Conservation (phyloP, 768 basidiomycete genomes). For the Neoboletus magnificus region DNA sequence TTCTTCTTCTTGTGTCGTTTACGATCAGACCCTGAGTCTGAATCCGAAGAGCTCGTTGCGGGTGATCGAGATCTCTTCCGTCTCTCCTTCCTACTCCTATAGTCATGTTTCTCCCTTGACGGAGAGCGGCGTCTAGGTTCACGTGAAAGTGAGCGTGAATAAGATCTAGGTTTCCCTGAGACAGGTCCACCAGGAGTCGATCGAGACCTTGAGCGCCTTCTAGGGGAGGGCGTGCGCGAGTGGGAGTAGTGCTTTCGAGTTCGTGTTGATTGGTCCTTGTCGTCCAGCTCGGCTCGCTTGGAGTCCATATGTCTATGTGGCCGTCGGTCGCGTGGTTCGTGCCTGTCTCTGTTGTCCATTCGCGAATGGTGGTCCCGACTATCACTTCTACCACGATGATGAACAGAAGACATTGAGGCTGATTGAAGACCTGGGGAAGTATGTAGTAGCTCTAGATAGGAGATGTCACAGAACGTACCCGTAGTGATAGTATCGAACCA, state of each 20-base stretch:
- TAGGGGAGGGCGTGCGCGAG: slow-evolving; percentile 23
- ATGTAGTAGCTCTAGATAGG: not conserved
- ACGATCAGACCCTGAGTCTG: slow-evolving; percentile 31
- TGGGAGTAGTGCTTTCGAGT: slow-evolving; percentile 12
- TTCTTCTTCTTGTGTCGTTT: slow-evolving; percentile 45
- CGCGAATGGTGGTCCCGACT: slow-evolving; percentile 18
- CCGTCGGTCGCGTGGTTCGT: slow-evolving; percentile 19
- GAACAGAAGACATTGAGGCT: slow-evolving; percentile 19
- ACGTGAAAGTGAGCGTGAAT: slow-evolving; percentile 28
- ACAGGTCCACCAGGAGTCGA: slow-evolving; percentile 23
- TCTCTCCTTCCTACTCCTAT: slow-evolving; percentile 25
- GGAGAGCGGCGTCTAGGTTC: slow-evolving; percentile 33
- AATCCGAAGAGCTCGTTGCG: slow-evolving; percentile 42
- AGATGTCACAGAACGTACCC: not conserved
- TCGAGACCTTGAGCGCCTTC: slow-evolving; percentile 24
- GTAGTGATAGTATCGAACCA: not conserved
- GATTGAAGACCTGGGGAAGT: not conserved
- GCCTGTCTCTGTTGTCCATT: slow-evolving; percentile 14
- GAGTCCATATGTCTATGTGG: slow-evolving; percentile 15
- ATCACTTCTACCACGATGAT: slow-evolving; percentile 21
- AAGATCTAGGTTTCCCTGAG: slow-evolving; percentile 12
- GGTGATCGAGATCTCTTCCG: slow-evolving; percentile 35
- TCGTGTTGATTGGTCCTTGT: slow-evolving; percentile 6
- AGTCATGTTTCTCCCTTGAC: slow-evolving; percentile 29
- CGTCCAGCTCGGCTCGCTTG: slow-evolving; percentile 8